phyloP scores from a whole-genome alignment of 163 green algal genomes.

The Chlorella variabilis region DNA sequence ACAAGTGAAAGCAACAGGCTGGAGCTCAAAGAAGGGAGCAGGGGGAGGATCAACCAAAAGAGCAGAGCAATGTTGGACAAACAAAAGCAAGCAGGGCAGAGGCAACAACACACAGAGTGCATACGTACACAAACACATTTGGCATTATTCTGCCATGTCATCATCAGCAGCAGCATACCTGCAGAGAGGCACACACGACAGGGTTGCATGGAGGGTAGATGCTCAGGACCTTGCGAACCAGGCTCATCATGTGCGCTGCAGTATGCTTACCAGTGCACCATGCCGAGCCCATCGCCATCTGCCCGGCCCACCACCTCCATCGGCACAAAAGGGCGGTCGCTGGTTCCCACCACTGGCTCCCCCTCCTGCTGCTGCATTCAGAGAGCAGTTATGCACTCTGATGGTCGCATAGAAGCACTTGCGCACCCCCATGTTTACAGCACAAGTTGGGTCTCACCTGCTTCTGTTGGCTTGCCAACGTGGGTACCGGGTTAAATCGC shows the following conservation, averaged over 20 bases:
- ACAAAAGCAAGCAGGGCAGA: background rate
- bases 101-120: background rate
- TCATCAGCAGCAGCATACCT: slow-evolving; percentile 5
- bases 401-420: too few species aligned
- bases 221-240: too few species aligned
- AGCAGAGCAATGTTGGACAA: background rate
- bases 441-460: slow-evolving; percentile 16
- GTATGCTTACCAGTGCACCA: slow-evolving; percentile 78
- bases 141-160: slow-evolving; percentile 19
- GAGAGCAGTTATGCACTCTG: too few species aligned
- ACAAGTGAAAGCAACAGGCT: too few species aligned
- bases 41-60: too few species aligned
- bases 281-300: slow-evolving; percentile 82
- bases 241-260: too few species aligned
- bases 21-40: too few species aligned
- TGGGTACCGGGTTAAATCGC: slow-evolving; percentile 63
- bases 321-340: slow-evolving; percentile 61
- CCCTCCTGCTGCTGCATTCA: slow-evolving; percentile 27
- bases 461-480: slow-evolving; percentile 35
- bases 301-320: slow-evolving; percentile 83
- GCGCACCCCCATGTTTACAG: background rate
- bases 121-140: too few species aligned
- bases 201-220: too few species aligned
- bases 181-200: background rate
- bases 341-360: slow-evolving; percentile 54